These are phyloP conservation scores for Cornus florida DNA, from an alignment of 148 eudicot genomes.

Conservation along the genomic window DNA sequence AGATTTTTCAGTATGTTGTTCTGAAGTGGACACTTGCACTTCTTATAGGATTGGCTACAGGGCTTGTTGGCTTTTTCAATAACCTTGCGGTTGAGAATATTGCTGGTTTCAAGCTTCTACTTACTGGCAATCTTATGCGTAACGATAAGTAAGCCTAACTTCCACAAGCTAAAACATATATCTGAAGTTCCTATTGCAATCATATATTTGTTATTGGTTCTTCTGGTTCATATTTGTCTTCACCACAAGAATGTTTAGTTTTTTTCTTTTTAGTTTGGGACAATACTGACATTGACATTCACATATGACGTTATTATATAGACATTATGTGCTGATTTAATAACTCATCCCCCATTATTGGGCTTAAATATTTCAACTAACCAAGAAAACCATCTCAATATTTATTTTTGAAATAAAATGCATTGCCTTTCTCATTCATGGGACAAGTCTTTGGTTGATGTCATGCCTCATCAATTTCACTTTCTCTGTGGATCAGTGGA, in stretches of 20 bases:
- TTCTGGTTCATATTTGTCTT: neutral
- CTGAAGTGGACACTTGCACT: slow-evolving; percentile 81
- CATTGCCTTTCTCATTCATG: neutral
- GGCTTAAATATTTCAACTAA: neutral
- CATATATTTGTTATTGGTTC: neutral
- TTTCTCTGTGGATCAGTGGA: neutral
- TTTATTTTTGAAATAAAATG: neutral
- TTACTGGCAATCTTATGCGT: slow-evolving; percentile 47
- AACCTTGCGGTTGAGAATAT: slow-evolving; percentile 70
- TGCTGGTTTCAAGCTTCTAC: slow-evolving; percentile 66
- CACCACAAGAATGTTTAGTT: neutral
- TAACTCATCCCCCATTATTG: neutral
- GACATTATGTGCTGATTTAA: neutral
- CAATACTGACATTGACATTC: neutral
- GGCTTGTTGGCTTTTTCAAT: slow-evolving; percentile 69
- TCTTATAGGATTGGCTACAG: slow-evolving; percentile 68
- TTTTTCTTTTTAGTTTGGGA: neutral
- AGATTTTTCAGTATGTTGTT: slow-evolving; percentile 61
- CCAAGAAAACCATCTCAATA: neutral
- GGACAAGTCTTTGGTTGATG: neutral
- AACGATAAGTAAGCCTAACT: slow-evolving; percentile 52
- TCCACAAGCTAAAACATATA: neutral
- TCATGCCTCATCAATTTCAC: neutral
- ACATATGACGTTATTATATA: neutral
- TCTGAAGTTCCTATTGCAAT: neutral